phyloP scores from a whole-genome alignment of 495 filamentous ascomycete species.

The Physcia stellaris region DNA sequence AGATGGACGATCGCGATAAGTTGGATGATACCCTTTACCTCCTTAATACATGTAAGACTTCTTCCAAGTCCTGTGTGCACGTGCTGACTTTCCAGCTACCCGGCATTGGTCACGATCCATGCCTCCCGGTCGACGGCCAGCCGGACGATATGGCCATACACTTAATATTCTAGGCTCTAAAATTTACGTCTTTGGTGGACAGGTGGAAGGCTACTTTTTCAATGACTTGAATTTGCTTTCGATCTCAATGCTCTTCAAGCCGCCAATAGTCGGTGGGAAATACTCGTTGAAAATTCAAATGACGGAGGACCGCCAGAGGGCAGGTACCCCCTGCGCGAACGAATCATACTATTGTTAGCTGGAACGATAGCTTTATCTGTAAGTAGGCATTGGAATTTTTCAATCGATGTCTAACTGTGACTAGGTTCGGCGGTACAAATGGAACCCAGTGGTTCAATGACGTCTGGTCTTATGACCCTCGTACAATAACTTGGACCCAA shows the following conservation, averaged over 20 bases:
- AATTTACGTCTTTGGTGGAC: constrained; percentile 93
- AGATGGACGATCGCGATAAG: constrained; percentile 80
- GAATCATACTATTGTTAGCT: constrained; percentile 89
- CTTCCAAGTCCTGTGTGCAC: not conserved
- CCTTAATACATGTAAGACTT: constrained; percentile 82
- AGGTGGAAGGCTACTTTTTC: constrained; percentile 95
- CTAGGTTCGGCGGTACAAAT: constrained; percentile 90
- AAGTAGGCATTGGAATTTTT: constrained; percentile 23
- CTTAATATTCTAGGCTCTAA: constrained; percentile 92
- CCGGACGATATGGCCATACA: constrained; percentile 91
- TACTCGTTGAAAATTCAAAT: constrained; percentile 65
- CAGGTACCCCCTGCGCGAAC: constrained; percentile 83
- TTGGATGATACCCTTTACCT: constrained; percentile 94
- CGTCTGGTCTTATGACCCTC: constrained; percentile 89
- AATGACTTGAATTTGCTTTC: constrained; percentile 89
- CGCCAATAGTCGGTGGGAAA: constrained; percentile 82
- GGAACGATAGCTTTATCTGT: constrained; percentile 86
- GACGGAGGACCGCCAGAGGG: constrained; percentile 46
- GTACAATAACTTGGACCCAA: constrained; percentile 66
- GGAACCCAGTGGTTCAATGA: constrained; percentile 95
- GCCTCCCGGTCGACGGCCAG: constrained; percentile 67
- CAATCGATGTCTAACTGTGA: constrained; percentile 21
- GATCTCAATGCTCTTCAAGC: constrained; percentile 88
- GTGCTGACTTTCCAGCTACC: constrained; percentile 47
- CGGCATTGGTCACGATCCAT: constrained; percentile 94